phyloP scores from a whole-genome alignment of 2,329 filamentous ascomycete genomes.

The Fusarium floridanum region DNA sequence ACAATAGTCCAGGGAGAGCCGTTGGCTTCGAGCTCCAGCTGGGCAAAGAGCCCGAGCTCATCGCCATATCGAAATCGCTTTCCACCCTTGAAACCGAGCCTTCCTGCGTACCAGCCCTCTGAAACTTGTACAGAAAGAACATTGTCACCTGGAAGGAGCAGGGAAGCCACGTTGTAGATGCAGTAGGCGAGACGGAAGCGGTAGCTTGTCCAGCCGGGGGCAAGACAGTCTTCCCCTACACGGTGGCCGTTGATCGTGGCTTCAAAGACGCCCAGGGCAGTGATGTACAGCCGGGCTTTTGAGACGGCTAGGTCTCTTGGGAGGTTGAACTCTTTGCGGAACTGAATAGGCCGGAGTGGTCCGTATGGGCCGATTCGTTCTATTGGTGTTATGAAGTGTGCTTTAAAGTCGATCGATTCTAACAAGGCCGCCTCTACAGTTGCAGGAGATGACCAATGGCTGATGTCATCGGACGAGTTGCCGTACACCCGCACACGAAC shows the following conservation, averaged over 20 bases:
- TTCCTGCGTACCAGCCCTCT: conserved; percentile 61
- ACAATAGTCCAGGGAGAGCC: conserved; percentile 50
- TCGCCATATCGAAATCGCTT: conserved; percentile 48
- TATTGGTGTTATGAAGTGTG: conserved; percentile 6
- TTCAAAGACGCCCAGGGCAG: conserved; percentile 57
- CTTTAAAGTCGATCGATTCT: neutral
- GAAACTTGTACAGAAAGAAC: conserved; percentile 55
- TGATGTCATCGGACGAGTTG: neutral
- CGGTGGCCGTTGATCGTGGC: conserved; percentile 57
- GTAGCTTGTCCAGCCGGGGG: conserved; percentile 66
- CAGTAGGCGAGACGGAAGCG: conserved; percentile 61
- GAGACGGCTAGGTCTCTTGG: neutral
- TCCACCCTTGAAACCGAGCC: conserved; percentile 45
- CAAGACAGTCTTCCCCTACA: conserved; percentile 54
- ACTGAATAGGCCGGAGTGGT: conserved; percentile 7
- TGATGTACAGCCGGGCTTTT: conserved; percentile 55
- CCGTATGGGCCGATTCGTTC: conserved; percentile 4
- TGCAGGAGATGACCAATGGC: neutral
- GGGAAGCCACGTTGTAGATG: conserved; percentile 60
- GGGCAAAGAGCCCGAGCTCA: conserved; percentile 52
- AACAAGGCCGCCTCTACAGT: conserved; percentile 10
- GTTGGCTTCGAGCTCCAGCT: conserved; percentile 54
- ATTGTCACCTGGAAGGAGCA: conserved; percentile 46
- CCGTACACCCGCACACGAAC: conserved; percentile 1
- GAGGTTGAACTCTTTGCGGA: conserved; percentile 6